phyloP scores from a whole-genome alignment of 805 yeast genomes.

The Suhomyces sp. region DNA sequence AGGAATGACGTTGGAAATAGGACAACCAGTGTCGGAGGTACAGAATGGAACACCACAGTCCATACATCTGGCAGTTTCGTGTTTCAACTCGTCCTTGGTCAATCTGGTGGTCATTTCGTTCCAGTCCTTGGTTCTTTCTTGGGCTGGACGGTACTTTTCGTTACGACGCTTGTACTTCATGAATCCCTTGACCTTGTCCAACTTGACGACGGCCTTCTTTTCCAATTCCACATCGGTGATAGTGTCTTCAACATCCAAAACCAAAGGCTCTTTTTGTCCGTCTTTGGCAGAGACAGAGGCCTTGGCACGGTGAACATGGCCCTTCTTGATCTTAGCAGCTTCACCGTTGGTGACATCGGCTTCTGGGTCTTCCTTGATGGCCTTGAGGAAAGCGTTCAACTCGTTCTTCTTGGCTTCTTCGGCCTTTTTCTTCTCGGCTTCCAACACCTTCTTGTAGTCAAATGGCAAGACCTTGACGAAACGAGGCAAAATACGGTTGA shows the following conservation, averaged over 20 bases:
- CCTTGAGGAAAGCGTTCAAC: slow-evolving; percentile 60
- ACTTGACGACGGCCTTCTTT: slow-evolving; percentile 55
- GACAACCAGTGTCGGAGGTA: slow-evolving; percentile 97
- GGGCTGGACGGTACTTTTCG: slow-evolving; percentile 79
- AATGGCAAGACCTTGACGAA: slow-evolving; percentile 91
- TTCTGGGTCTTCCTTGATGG: slow-evolving; percentile 77
- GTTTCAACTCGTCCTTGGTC: slow-evolving; percentile 79
- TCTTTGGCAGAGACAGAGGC: slow-evolving; percentile 23
- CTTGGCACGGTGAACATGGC: slow-evolving; percentile 39
- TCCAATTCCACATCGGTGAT: slow-evolving; percentile 66
- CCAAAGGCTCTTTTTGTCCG: slow-evolving; percentile 65
- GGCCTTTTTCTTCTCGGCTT: slow-evolving; percentile 62
- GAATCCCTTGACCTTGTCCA: slow-evolving; percentile 86
- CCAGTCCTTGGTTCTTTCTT: slow-evolving; percentile 84
- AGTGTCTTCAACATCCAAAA: slow-evolving; percentile 87
- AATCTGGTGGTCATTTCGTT: slow-evolving; percentile 79
- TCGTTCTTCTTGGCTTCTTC: slow-evolving; percentile 67
- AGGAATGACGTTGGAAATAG: slow-evolving; percentile 94
- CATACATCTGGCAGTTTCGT: slow-evolving; percentile 97
- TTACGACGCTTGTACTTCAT: slow-evolving; percentile 88
- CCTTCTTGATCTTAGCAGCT: slow-evolving; percentile 55
- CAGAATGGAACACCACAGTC: slow-evolving; percentile 99
- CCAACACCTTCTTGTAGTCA: slow-evolving; percentile 88
- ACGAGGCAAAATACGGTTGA: slow-evolving; percentile 82
- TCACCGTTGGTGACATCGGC: slow-evolving; percentile 90